A percentile compares a stretch with the other conserved stretches of the same genome.
Conservation (phyloP, 768 basidiomycete species). For the Leccinellum luteum region DNA sequence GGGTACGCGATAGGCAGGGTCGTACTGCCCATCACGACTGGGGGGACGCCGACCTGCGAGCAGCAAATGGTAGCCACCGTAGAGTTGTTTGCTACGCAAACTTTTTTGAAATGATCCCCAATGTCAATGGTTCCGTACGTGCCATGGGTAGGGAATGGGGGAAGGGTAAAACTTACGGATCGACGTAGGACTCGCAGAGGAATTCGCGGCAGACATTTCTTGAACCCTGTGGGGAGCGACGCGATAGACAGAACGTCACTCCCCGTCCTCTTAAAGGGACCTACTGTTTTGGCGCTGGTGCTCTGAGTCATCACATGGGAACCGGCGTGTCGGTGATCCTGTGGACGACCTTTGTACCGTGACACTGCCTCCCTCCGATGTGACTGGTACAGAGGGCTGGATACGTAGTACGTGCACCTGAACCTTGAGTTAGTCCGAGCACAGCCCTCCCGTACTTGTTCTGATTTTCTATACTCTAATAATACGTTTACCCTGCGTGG, state of each 20-base stretch:
- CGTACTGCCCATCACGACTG: background rate
- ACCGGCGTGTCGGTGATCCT: background rate
- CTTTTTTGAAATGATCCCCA: background rate
- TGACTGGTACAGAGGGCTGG: background rate
- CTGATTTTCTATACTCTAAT: background rate
- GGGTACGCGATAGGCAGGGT: background rate
- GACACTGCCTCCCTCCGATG: background rate
- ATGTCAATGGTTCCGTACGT: background rate
- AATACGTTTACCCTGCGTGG: background rate
- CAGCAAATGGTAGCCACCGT: background rate
- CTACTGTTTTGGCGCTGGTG: background rate
- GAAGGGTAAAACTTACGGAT: background rate
- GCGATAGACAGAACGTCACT: background rate
- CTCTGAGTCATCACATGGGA: background rate
- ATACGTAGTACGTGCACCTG: background rate
- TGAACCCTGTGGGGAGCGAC: background rate
- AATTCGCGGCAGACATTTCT: background rate
- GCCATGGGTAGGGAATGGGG: too few species aligned
- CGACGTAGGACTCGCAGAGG: background rate
- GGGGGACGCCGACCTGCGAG: background rate
- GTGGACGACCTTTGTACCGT: background rate
- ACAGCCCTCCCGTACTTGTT: background rate
- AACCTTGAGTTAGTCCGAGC: background rate
- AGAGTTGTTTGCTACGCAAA: background rate
- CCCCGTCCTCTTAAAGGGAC: background rate